phyloP scores from a whole-genome alignment of 495 filamentous ascomycete genomes.

The Friedmanniomyces simplex region DNA sequence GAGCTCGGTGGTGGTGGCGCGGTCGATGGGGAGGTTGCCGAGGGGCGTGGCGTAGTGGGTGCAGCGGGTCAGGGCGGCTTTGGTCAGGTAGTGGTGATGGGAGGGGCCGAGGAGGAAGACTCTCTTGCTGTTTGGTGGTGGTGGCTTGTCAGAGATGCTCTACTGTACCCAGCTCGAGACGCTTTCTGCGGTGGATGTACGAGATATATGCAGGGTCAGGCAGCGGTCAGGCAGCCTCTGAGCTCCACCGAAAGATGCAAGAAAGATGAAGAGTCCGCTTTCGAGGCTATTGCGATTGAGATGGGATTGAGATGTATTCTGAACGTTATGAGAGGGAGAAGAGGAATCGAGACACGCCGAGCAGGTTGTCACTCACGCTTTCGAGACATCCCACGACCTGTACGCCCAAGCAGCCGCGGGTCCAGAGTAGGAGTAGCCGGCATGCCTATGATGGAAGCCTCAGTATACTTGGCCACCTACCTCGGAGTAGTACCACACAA shows the following conservation, averaged over 20 bases:
- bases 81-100: slow-evolving; percentile 71
- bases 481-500: neutral
- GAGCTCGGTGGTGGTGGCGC: slow-evolving; percentile 51
- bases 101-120: slow-evolving; percentile 93
- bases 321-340: too few relatives aligned
- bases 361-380: slow-evolving; percentile 45
- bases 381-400: slow-evolving; percentile 73
- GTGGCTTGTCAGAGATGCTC: neutral
- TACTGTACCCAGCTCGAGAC: too few relatives aligned
- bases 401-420: slow-evolving; percentile 93
- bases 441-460: slow-evolving; percentile 52
- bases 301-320: too few relatives aligned
- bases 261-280: neutral
- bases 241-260: too few relatives aligned
- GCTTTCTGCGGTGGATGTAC: too few relatives aligned
- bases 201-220: too few relatives aligned
- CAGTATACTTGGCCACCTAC: slow-evolving; percentile 9
- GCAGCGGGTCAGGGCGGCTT: slow-evolving; percentile 66
- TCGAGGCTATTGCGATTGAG: too few relatives aligned
- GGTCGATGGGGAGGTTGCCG: slow-evolving; percentile 68
- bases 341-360: neutral
- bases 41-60: slow-evolving; percentile 75
- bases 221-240: too few relatives aligned
- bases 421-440: slow-evolving; percentile 92
- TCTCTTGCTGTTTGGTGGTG: slow-evolving; percentile 63